Conservation (phyloP, 768 basidiomycete genomes). For the Amanita exitialis region DNA sequence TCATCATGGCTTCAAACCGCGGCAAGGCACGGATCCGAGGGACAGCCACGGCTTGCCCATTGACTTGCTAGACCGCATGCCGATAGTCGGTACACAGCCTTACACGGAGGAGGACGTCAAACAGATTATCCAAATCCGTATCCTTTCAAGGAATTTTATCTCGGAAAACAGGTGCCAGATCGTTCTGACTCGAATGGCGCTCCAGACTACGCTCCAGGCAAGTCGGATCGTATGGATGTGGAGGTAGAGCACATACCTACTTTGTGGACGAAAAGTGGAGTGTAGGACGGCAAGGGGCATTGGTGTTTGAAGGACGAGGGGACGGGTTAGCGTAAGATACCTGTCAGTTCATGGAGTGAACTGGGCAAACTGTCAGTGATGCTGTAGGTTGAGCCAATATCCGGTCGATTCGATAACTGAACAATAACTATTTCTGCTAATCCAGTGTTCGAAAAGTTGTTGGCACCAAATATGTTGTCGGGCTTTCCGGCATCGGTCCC, state of each 20-base stretch:
- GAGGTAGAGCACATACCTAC: constrained; percentile 76
- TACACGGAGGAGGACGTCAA: constrained; percentile 78
- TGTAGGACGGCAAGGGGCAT: constrained; percentile 68
- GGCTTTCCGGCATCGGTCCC: no score
- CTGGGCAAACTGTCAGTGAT: no score
- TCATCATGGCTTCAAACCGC: constrained; percentile 97
- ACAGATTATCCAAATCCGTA: constrained; percentile 85
- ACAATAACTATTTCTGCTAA: no score
- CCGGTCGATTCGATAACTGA: no score
- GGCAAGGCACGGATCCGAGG: constrained; percentile 93
- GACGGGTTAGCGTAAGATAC: constrained; percentile 10
- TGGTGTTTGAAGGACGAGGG: constrained; percentile 55
- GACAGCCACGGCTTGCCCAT: constrained; percentile 94
- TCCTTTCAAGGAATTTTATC: constrained; percentile 3
- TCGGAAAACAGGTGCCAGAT: constrained; percentile 47
- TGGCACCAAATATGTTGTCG: no score
- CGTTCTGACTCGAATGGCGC: constrained; percentile 81
- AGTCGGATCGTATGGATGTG: constrained; percentile 70
- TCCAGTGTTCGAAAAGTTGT: no score
- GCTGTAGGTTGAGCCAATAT: no score
- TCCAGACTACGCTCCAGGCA: constrained; percentile 83
- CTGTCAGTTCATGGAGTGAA: no score
- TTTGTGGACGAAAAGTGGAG: constrained; percentile 93
- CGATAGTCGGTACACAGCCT: constrained; percentile 90
- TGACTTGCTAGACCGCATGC: constrained; percentile 87